Evolutionary conservation across 805 yeast genomes (phyloP).

Genomic region (Candida mattraensis): DNA sequence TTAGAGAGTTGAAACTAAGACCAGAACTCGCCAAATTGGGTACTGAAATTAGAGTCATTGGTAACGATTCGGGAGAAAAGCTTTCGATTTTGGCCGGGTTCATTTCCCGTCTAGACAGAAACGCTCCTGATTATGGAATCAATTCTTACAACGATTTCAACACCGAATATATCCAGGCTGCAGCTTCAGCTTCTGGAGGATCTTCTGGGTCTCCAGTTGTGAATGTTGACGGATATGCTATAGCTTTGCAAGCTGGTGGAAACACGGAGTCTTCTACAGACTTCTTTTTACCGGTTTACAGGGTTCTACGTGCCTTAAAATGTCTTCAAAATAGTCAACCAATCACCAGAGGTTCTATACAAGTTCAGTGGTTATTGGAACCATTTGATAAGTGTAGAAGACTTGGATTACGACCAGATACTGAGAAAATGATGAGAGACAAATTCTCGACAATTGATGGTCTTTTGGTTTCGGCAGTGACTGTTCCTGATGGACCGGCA

Average conservation of each 20-base stretch:
- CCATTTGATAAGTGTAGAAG: constrained; percentile 92
- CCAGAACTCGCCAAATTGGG: constrained; percentile 92
- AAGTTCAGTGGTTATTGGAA: constrained; percentile 81
- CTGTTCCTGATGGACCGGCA: constrained; percentile 85
- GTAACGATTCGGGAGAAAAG: constrained; percentile 96
- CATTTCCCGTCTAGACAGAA: constrained; percentile 81
- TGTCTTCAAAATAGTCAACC: constrained; percentile 61
- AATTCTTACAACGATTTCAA: constrained; percentile 89
- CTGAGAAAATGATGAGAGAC: constrained; percentile 68
- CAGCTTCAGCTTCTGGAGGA: constrained; percentile 95
- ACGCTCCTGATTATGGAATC: constrained; percentile 91
- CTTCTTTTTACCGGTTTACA: constrained; percentile 81
- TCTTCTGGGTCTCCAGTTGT: constrained; percentile 97
- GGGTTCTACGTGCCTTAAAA: constrained; percentile 77
- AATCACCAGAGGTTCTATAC: constrained; percentile 88
- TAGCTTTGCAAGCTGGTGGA: constrained; percentile 95
- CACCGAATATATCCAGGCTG: constrained; percentile 93
- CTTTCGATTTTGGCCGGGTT: constrained; percentile 86
- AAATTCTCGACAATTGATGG: constrained; percentile 76
- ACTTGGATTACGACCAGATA: constrained; percentile 74
- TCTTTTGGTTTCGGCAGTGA: constrained; percentile 75
- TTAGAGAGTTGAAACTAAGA: constrained; percentile 62
- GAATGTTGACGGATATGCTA: constrained; percentile 79
- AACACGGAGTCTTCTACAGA: constrained; percentile 89
- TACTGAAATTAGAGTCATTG: constrained; percentile 88